Evolutionary conservation across 768 basidiomycete species (phyloP), one percentile per base, ranked within the genome.

Genomic region (Mrakia hoshinonis): DNA sequence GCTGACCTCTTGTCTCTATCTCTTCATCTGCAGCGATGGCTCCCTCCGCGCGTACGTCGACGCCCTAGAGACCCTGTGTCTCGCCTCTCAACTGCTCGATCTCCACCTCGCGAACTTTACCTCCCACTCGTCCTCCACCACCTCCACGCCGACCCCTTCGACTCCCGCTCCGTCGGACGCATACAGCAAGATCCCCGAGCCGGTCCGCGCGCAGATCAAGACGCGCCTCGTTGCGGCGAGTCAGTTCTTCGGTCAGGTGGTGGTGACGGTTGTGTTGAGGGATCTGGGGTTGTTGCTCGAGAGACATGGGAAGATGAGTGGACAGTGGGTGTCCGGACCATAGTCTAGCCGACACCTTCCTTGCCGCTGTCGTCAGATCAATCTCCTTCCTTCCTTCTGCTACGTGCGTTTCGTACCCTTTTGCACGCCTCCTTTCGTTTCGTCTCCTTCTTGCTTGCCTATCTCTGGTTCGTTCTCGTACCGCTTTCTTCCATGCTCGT

Each of bases 41-140:
- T 61, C 58, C 20, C 58, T 61, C 58, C 31, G 34, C 31, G 58
- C 58, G 31, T 61, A 61, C 22, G 58, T 61, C 36, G 58, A 61
- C 58, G 58, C 58, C 34, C 31, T 61, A 4, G 58, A 61, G 58
- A 61, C n/a, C 31, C 31, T 61, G 31, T 61, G 58, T 34, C 31
- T 61, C 58, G 13, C 15, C 34, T 31, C 58, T 13, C 58, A 61
- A n/a, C 20, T 36, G 4, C 31, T 69, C 20, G 60, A 64, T 24
- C 62, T 46, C 20, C 62, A 64, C 18, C 62, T 46, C 29, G 22
- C 38, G 20, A 46, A 64, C 62, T 43, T 64, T 38, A 64, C 62
- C 39, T 46, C 38, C 43, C 62, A 20, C 3, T 39, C 39, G 26
- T 26, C 51, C 7, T 5, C 10, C 51, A 52, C n/a, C 13, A 38